Evolutionary conservation across 495 filamentous ascomycete species (phyloP).

Genomic region (Trichoderma parareesei): DNA sequence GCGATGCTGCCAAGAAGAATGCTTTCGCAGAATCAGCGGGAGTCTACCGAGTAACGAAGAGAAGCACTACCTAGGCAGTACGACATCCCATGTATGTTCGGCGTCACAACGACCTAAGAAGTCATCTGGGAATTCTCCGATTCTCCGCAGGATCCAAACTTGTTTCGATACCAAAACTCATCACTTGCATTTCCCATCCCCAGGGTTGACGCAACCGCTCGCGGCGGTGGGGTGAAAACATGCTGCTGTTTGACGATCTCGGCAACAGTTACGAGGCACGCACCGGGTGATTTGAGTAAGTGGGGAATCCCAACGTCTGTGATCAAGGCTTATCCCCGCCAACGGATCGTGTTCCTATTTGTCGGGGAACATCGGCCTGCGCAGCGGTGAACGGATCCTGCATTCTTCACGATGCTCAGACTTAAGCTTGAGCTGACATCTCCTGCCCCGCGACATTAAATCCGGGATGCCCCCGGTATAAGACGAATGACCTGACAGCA

Average conservation of each 20-base stretch:
- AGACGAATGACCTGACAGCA: background rate
- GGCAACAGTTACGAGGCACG: background rate
- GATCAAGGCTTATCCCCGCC: background rate
- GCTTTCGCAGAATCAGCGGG: no score
- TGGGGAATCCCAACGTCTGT: background rate
- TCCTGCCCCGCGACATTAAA: background rate
- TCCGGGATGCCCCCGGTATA: background rate
- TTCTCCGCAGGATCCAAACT: background rate
- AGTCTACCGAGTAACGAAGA: no score
- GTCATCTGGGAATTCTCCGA: background rate
- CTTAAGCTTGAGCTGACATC: background rate
- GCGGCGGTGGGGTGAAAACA: background rate
- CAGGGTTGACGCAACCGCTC: background rate
- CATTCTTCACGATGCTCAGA: background rate
- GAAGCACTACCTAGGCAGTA: no score
- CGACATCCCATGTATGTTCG: background rate
- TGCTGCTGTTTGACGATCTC: background rate
- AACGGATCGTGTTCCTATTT: slow-evolving; percentile 4
- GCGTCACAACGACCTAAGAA: background rate
- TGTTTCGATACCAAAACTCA: background rate
- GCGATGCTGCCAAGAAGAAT: no score
- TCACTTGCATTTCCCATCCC: background rate
- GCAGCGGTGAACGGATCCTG: slow-evolving; percentile 6
- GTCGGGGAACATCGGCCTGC: background rate
- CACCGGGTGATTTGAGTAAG: background rate